Evolutionary conservation across 2,329 filamentous ascomycete species (phyloP), one percentile per base, ranked within the genome.

Genomic region (Penicillium sp.): DNA sequence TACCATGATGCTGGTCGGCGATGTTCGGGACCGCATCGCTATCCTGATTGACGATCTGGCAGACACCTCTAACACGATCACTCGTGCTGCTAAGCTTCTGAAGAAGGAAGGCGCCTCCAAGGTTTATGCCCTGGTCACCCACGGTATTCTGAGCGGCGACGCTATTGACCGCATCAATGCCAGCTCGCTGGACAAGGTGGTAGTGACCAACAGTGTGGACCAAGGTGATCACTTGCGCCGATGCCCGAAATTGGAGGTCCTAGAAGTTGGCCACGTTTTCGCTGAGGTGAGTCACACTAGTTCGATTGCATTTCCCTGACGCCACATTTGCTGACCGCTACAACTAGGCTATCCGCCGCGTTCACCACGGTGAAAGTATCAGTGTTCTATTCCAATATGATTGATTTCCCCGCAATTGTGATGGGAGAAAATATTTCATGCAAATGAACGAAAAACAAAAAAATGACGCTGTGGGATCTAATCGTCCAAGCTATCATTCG

Each of bases 351-450:
- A 97, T 97, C 65, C 89, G 94, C 60, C 87, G 94, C 59, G 93
- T 97, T 55, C 94, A 99, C 76, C 92, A 97, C 74, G 94, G 94
- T 67, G 94, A 99, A 79, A 96, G 91, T 69, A 96, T 99, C 77
- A 96, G 92, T 72, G 91, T 94, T 57, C 83, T 99, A 48, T 99
- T 99, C 76, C 88, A 92, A 71, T 89, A 91, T 75, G 88, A 91
- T 71, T 92, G 73, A 71, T 52, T 39, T 54, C n/a, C 11, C 48
- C 28, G 13, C 33, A 21, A 23, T 39, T 37, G 14, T 49, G n/a
- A 19, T 49, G 33, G 28, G 37, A 43, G 47, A 43, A 50, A 34
- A 46, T 8, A 29, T 26, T 24, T 31, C 29, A 34, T 40, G 18
- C 45, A 55, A 46, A 26, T n/a, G 18, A 49, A 56, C 34, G 19